A percentile compares a stretch with the other conserved stretches of the same genome.
phyloP scores from a whole-genome alignment of 176 grass and related monocot species.

The Avena eriantha region DNA sequence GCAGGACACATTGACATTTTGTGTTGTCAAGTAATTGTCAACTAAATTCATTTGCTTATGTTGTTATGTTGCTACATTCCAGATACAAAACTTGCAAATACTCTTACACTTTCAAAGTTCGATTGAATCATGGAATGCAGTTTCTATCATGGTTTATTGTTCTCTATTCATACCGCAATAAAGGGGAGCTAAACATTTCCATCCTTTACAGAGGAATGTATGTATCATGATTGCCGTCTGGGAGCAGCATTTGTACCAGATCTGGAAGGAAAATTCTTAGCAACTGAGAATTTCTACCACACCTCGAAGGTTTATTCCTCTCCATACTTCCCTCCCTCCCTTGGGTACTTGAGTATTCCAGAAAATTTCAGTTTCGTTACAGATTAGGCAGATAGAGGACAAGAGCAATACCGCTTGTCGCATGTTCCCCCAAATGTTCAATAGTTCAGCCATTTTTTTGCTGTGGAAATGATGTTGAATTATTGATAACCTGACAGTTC shows the following conservation, averaged over 20 bases:
- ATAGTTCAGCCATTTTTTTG: background rate
- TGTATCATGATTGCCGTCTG: slow-evolving; percentile 63
- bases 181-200: slow-evolving; percentile 23
- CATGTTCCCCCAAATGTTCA: slow-evolving; percentile 19
- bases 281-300: slow-evolving; percentile 94
- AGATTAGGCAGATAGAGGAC: background rate
- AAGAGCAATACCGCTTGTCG: background rate
- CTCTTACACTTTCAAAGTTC: background rate
- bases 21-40: background rate
- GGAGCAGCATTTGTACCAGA: slow-evolving; percentile 75
- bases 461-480: slow-evolving; percentile 19
- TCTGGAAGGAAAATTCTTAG: slow-evolving; percentile 74
- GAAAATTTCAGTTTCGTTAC: background rate
- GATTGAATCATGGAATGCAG: background rate
- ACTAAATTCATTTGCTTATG: background rate
- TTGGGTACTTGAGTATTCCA: slow-evolving; percentile 11
- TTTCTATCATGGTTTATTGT: background rate
- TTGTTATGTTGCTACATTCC: background rate
- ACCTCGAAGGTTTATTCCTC: slow-evolving; percentile 71
- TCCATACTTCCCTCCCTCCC: slow-evolving; percentile 6
- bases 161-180: slow-evolving; percentile 22
- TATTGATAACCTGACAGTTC: slow-evolving; percentile 61
- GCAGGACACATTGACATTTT: background rate
- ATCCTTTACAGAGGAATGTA: slow-evolving; percentile 69
- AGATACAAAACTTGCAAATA: background rate